phyloP scores from a whole-genome alignment of 2,329 filamentous ascomycete genomes.

The Nemania sp. region DNA sequence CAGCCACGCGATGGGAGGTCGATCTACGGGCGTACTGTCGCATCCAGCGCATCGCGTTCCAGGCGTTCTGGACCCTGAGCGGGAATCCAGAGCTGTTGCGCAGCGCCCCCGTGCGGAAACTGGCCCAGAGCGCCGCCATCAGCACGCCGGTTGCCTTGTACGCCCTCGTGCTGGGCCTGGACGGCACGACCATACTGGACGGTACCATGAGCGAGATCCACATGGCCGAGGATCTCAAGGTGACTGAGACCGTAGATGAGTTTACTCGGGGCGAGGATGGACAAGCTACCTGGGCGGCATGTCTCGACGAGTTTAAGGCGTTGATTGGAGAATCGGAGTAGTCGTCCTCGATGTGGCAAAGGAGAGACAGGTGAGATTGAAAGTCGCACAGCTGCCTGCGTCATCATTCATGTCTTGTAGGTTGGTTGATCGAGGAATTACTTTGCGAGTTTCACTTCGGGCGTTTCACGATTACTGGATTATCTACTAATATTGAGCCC shows the following conservation, averaged over 20 bases:
- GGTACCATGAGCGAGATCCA: constrained; percentile 52
- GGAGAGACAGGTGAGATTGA: constrained; percentile 9
- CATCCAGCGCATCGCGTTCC: constrained; percentile 50
- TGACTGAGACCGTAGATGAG: constrained; percentile 45
- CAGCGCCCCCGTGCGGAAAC: constrained; percentile 50
- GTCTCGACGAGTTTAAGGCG: constrained; percentile 53
- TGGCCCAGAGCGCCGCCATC: constrained; percentile 51
- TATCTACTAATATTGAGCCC: too few relatives aligned
- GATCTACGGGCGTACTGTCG: constrained; percentile 59
- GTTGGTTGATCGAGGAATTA: not conserved
- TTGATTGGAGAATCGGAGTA: constrained; percentile 34
- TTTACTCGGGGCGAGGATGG: constrained; percentile 43
- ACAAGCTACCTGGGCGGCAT: constrained; percentile 50
- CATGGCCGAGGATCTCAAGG: constrained; percentile 56
- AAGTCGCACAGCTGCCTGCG: constrained; percentile 3
- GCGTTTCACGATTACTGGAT: not conserved
- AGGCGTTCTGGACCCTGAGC: constrained; percentile 60
- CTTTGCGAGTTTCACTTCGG: not conserved
- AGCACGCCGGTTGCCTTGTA: constrained; percentile 50
- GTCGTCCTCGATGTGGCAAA: constrained; percentile 5
- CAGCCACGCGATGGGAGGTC: constrained; percentile 61
- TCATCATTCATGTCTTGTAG: not conserved
- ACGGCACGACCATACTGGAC: constrained; percentile 49
- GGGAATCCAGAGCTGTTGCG: constrained; percentile 49
- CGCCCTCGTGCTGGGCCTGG: constrained; percentile 53